phyloP scores from a whole-genome alignment of 2,329 filamentous ascomycete species.

The Podosphaera fusca region DNA sequence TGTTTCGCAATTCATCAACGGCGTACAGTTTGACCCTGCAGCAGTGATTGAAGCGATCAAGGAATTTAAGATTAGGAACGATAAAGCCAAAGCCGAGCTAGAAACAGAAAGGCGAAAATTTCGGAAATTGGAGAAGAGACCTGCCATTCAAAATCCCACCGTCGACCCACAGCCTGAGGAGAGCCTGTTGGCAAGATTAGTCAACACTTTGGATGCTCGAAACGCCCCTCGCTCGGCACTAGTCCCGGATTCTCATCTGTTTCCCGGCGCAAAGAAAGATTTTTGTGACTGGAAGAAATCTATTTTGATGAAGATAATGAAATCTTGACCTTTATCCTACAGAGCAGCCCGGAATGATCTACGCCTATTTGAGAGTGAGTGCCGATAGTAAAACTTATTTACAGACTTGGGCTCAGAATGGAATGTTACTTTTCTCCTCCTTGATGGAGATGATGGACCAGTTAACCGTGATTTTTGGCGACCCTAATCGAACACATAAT shows the following conservation, averaged over 20 bases:
- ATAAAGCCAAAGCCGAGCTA: background rate
- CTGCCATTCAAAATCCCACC: background rate
- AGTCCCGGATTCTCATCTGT: background rate
- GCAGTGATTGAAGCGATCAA: background rate
- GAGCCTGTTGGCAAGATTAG: background rate
- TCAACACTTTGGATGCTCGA: background rate
- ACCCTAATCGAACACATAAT: background rate
- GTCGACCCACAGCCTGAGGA: background rate
- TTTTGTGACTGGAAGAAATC: background rate
- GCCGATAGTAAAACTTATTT: background rate
- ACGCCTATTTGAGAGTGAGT: background rate
- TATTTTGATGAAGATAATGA: background rate
- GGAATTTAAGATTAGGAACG: background rate
- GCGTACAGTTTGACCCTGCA: background rate
- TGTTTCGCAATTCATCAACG: background rate
- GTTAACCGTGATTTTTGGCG: background rate
- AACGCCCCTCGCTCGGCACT: background rate
- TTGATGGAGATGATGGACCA: background rate
- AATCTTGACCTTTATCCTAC: background rate
- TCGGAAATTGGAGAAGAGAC: background rate
- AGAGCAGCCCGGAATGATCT: background rate
- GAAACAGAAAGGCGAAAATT: background rate
- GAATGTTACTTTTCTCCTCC: background rate
- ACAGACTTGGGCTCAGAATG: background rate
- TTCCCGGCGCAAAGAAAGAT: background rate